A percentile compares a stretch with the other conserved stretches of the same genome.
Evolutionary conservation across 2,329 filamentous ascomycete species (phyloP).

Genomic region (Cladobotryum mycophilum): DNA sequence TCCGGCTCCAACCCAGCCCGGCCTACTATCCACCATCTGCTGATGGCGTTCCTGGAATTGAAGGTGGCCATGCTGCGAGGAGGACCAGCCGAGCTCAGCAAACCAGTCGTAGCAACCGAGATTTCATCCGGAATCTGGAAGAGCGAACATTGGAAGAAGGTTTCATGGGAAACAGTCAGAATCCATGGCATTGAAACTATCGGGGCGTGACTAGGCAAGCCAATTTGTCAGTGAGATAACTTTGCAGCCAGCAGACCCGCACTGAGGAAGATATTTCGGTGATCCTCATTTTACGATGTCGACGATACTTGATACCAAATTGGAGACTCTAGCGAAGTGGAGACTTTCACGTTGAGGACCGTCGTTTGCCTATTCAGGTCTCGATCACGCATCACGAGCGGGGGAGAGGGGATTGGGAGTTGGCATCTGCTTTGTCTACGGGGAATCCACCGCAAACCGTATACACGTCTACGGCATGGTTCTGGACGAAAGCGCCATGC

Average conservation of each 20-base stretch:
- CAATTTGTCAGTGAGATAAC: background rate
- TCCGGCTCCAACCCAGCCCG: conserved; percentile 87
- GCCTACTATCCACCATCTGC: conserved; percentile 94
- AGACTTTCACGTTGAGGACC: too few species aligned
- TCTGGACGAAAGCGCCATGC: too few species aligned
- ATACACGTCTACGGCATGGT: too few species aligned
- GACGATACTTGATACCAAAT: background rate
- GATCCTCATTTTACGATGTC: background rate
- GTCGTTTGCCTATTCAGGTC: background rate
- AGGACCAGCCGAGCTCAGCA: conserved; percentile 68
- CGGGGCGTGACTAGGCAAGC: conserved; percentile 8
- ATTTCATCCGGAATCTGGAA: conserved; percentile 92
- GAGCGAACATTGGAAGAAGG: conserved; percentile 92
- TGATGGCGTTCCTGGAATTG: conserved; percentile 64
- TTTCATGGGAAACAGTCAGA: conserved; percentile 63
- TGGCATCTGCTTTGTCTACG: too few species aligned
- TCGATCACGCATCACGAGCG: background rate
- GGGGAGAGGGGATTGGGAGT: background rate
- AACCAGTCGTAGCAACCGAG: conserved; percentile 58
- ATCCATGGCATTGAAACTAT: conserved; percentile 57
- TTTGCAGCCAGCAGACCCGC: too few species aligned
- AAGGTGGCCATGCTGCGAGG: conserved; percentile 54
- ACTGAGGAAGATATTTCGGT: background rate
- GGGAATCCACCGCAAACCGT: too few species aligned
- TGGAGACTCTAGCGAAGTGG: background rate